These are phyloP conservation scores for Cystofilobasidium macerans DNA, from an alignment of 768 basidiomycete genomes.

Conservation along the genomic window DNA sequence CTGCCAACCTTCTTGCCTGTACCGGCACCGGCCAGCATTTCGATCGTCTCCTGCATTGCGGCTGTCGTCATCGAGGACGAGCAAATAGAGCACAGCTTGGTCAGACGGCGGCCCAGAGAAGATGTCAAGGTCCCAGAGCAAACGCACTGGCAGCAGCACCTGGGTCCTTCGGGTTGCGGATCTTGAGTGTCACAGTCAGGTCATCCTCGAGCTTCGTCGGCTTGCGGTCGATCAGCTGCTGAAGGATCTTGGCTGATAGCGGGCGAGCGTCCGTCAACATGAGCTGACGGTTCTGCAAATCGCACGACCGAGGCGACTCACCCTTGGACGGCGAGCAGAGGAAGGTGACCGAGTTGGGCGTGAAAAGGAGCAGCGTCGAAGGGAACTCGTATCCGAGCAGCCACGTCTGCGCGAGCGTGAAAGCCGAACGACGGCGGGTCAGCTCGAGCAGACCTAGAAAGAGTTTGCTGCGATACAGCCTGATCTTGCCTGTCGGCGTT, in stretches of 20 bases:
- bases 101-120: too few species aligned
- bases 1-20: conserved; percentile 48
- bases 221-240: conserved; percentile 52
- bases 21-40: conserved; percentile 41
- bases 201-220: not conserved
- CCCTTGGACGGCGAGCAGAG: conserved; percentile 84
- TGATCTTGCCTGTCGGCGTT: too few species aligned
- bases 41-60: conserved; percentile 42
- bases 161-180: conserved; percentile 20
- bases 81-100: too few species aligned
- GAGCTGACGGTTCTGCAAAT: not conserved
- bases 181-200: not conserved
- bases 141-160: conserved; percentile 12
- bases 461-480: too few species aligned
- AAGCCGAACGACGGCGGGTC: not conserved
- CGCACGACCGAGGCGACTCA: conserved; percentile 35
- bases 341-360: conserved; percentile 56
- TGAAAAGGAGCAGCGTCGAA: conserved; percentile 76
- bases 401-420: conserved; percentile 58
- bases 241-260: conserved; percentile 64
- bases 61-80: too few species aligned
- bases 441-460: too few species aligned
- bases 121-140: not conserved
- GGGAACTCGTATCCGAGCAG: conserved; percentile 96
- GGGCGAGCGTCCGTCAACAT: conserved; percentile 15